Base-by-base conservation (phyloP, 495 filamentous ascomycete genomes). In the Wilcoxina mikolae region DNA sequence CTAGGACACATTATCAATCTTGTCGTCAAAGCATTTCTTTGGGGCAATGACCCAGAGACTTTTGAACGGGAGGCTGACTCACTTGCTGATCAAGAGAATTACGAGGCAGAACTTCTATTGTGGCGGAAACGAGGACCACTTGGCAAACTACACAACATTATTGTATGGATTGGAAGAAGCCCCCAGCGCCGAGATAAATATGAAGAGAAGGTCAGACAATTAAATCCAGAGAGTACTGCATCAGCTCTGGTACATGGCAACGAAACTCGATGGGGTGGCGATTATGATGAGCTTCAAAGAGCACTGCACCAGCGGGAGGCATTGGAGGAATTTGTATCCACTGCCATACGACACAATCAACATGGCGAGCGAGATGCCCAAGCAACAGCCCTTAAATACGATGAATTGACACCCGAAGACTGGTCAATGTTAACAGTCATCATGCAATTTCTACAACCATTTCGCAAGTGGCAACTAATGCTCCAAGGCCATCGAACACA, bases 341-440 rank as follows among this genome's bases (percentile, higher is more conserved):
- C 31, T 7, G 31, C 31, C 7, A n/a, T n/a, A 38, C 31, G n/a
- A 9, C 31, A n/a, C n/a, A n/a, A n/a, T n/a, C n/a, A n/a, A n/a
- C n/a, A n/a, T n/a, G n/a, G n/a, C n/a, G n/a, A n/a, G n/a, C n/a
- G n/a, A n/a, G n/a, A n/a, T n/a, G n/a, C n/a, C 15, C 7, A 5
- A 5, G 31, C 5, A 17, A 5, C 11, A 9, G 20, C 41, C 5
- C 41, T 44, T 44, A 17, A 12, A 10, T 5, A 5, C 5, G 41
- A 44, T 17, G 7, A 17, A 9, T 22, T 44, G 18, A n/a, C 20
- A 4, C 11, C 22, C 1, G 27, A 17, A 4, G 53, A 61, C 31
- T 60, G 57, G 57, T 3, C 27, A 28, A 17, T 51, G 18, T 17
- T 60, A 15, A 10, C 39, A 43, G 25, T 20, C 18, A 47, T 61